These are phyloP conservation scores for Botrytis byssoidea DNA, from an alignment of 2,329 filamentous ascomycete genomes.

Conservation along the genomic window DNA sequence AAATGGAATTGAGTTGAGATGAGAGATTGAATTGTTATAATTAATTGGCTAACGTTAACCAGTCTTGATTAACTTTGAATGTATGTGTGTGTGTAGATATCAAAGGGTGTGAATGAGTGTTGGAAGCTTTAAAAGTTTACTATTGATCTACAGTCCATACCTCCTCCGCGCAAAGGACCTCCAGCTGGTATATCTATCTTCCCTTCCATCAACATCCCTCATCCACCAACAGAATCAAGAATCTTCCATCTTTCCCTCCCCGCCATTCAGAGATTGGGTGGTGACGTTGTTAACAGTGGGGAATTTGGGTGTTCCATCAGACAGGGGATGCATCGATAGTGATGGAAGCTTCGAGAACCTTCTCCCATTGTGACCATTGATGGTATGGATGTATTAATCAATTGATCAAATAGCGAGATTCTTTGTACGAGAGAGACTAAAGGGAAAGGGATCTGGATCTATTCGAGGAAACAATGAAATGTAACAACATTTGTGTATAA, in stretches of 20 bases:
- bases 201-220: not conserved
- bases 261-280: not conserved
- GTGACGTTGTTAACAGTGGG: constrained; percentile 18
- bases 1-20: not conserved
- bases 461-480: not conserved
- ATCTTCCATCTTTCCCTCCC: constrained; percentile 12
- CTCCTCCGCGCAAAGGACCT: not conserved
- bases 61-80: not conserved
- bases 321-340: not conserved
- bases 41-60: not conserved
- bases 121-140: not conserved
- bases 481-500: rapidly evolving
- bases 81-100: not conserved
- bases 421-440: not conserved
- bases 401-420: too few species aligned
- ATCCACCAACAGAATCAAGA: constrained; percentile 6
- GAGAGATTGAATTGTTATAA: not conserved
- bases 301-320: not conserved
- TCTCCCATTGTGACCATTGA: not conserved
- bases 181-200: not conserved
- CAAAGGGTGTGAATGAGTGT: not conserved
- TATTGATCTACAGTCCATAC: not conserved
- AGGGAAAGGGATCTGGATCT: not conserved
- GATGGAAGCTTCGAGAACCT: constrained; percentile 11
- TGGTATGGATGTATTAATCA: too few species aligned